Conservation (phyloP, 1,284 basidiomycete species). For the Heterobasidion irregulare region DNA sequence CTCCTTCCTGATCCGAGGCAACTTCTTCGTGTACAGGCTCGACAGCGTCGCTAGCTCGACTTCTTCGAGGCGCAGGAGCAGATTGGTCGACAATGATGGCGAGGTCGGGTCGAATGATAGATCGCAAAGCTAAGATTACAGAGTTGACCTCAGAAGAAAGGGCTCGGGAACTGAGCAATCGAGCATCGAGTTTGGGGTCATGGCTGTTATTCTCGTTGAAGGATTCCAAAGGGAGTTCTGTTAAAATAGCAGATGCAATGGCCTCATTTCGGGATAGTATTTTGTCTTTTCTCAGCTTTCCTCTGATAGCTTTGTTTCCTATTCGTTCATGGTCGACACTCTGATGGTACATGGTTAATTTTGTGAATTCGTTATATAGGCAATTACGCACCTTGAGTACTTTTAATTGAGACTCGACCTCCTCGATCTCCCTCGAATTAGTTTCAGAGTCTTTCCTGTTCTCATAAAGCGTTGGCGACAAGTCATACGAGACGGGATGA, state of each 20-base stretch:
- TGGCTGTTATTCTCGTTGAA: slow-evolving; percentile 32
- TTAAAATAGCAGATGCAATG: slow-evolving; percentile 34
- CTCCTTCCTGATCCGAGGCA: slow-evolving; percentile 1
- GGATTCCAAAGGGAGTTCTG: slow-evolving; percentile 28
- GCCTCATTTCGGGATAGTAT: slow-evolving; percentile 37
- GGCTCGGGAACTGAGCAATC: slow-evolving; percentile 70
- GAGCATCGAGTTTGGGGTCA: slow-evolving; percentile 58
- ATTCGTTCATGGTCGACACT: slow-evolving; percentile 50
- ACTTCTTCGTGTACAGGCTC: background rate
- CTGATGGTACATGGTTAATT: slow-evolving; percentile 26
- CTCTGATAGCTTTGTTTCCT: slow-evolving; percentile 52
- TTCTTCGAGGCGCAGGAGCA: slow-evolving; percentile 1
- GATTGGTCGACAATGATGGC: slow-evolving; percentile 6
- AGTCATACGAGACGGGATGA: too few relatives aligned
- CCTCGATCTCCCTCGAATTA: slow-evolving; percentile 30
- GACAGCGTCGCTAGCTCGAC: background rate
- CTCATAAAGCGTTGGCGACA: too few relatives aligned
- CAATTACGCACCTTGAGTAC: slow-evolving; percentile 47
- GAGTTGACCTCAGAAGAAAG: slow-evolving; percentile 54
- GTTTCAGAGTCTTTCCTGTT: slow-evolving; percentile 27
- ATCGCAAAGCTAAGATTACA: slow-evolving; percentile 43
- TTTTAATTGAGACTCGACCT: slow-evolving; percentile 62
- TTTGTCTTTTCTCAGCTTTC: slow-evolving; percentile 72
- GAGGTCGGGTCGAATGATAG: slow-evolving; percentile 30
- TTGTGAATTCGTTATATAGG: too few relatives aligned